phyloP scores from a whole-genome alignment of 2,329 filamentous ascomycete species.

The Pseudocercospora eumusae region DNA sequence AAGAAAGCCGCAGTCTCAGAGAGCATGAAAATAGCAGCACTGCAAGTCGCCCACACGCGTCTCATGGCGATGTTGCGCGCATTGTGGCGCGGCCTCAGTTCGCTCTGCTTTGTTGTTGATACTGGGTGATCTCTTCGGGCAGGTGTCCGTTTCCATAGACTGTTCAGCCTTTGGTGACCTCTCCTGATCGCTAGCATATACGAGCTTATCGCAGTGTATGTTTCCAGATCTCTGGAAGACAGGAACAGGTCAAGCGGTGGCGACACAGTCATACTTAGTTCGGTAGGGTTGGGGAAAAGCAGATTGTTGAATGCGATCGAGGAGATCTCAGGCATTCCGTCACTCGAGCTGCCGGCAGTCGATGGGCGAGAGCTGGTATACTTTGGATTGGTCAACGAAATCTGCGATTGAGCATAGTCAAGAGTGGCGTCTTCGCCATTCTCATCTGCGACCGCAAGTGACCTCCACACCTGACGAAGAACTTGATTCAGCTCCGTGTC shows the following conservation, averaged over 20 bases:
- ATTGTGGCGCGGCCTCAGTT: slow-evolving; percentile 65
- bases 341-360: slow-evolving; percentile 43
- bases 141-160: slow-evolving; percentile 81
- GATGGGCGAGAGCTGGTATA: slow-evolving; percentile 40
- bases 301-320: slow-evolving; percentile 71
- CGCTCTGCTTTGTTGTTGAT: slow-evolving; percentile 54
- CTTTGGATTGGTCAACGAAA: slow-evolving; percentile 67
- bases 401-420: slow-evolving; percentile 75
- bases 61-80: slow-evolving; percentile 68
- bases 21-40: slow-evolving; percentile 83
- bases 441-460: slow-evolving; percentile 75
- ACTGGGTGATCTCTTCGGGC: slow-evolving; percentile 71
- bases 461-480: slow-evolving; percentile 74
- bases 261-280: slow-evolving; percentile 69
- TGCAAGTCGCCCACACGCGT: slow-evolving; percentile 85
- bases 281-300: slow-evolving; percentile 74
- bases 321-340: slow-evolving; percentile 45
- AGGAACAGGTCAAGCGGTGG: slow-evolving; percentile 88
- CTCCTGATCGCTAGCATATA: slow-evolving; percentile 85
- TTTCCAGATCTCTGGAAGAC: slow-evolving; percentile 69
- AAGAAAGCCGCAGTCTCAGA: slow-evolving; percentile 86
- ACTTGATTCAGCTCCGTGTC: slow-evolving; percentile 82
- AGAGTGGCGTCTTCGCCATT: slow-evolving; percentile 72
- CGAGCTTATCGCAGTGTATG: slow-evolving; percentile 81
- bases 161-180: slow-evolving; percentile 79